A percentile compares a stretch with the other conserved stretches of the same genome.
phyloP scores from a whole-genome alignment of 1,284 basidiomycete species.

The Apiotrichum domesticum region DNA sequence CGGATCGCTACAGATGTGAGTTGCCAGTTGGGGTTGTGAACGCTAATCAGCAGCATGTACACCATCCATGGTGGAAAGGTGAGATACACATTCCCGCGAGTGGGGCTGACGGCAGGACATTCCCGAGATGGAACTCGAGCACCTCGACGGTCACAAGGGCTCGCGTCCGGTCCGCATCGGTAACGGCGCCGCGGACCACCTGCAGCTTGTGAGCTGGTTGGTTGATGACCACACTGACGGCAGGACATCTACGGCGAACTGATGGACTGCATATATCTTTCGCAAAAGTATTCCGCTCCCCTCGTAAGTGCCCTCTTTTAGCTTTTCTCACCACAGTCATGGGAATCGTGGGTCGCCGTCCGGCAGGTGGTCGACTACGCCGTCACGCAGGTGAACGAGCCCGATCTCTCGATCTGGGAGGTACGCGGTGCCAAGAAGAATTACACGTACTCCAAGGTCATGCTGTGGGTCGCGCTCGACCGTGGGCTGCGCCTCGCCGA shows the following conservation, averaged over 20 bases:
- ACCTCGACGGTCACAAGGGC: constrained; percentile 79
- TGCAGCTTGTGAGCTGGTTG: constrained; percentile 63
- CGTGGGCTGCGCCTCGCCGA: constrained; percentile 82
- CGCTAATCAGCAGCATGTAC: constrained; percentile 32
- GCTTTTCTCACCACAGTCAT: constrained; percentile 46
- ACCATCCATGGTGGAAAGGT: constrained; percentile 57
- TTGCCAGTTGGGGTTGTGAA: not conserved
- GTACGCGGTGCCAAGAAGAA: constrained; percentile 68
- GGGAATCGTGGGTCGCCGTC: constrained; percentile 62
- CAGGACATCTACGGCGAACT: constrained; percentile 85
- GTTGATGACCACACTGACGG: too few species aligned
- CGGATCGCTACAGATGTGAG: constrained; percentile 79
- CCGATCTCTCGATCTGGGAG: constrained; percentile 61
- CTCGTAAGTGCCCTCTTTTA: constrained; percentile 43
- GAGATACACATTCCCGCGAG: not conserved
- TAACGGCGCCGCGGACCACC: constrained; percentile 81
- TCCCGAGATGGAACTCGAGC: constrained; percentile 71
- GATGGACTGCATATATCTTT: constrained; percentile 90
- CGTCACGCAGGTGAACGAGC: constrained; percentile 32
- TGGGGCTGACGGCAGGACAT: constrained; percentile 50
- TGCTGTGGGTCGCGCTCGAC: constrained; percentile 92
- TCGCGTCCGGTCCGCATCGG: constrained; percentile 61
- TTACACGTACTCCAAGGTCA: constrained; percentile 86
- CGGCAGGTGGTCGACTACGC: constrained; percentile 49
- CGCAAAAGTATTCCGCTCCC: constrained; percentile 65